Evolutionary conservation across 1,284 basidiomycete genomes (phyloP).

Genomic region (Pterula multifida): DNA sequence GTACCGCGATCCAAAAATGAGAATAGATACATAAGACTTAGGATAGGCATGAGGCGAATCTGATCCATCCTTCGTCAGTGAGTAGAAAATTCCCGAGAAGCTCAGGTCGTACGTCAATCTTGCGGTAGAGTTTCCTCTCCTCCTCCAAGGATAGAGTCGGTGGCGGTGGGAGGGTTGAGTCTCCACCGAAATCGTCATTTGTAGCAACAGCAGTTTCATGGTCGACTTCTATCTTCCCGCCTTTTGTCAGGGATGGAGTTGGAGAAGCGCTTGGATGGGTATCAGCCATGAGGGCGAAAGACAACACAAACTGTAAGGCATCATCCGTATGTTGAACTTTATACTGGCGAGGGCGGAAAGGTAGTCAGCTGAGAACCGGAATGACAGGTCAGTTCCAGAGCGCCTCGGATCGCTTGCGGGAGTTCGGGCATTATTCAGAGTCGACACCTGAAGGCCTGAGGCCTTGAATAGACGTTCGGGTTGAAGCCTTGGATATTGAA

Average conservation of each 20-base stretch:
- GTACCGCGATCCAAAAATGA: conserved; percentile 55
- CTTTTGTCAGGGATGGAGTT: background rate
- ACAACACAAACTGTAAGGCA: background rate
- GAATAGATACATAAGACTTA: conserved; percentile 51
- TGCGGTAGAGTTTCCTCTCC: conserved; percentile 47
- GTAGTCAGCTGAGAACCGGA: background rate
- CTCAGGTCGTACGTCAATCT: conserved; percentile 37
- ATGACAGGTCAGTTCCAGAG: background rate
- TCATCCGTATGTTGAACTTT: background rate
- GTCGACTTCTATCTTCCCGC: background rate
- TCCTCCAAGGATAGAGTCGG: conserved; percentile 35
- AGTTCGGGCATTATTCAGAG: background rate
- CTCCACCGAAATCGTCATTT: conserved; percentile 24
- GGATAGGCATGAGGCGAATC: conserved; percentile 42
- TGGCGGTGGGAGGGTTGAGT: conserved; percentile 29
- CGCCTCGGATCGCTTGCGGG: background rate
- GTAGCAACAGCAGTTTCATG: background rate
- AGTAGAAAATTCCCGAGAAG: background rate
- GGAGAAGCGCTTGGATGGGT: background rate
- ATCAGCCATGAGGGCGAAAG: background rate
- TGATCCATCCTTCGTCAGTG: background rate
- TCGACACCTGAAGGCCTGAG: background rate
- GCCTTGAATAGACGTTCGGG: background rate
- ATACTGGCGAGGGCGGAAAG: background rate
- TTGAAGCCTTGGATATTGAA: background rate